These are phyloP conservation scores for Coccomyxa sp. DNA, from an alignment of 139 green algal species.

Conservation along the genomic window DNA sequence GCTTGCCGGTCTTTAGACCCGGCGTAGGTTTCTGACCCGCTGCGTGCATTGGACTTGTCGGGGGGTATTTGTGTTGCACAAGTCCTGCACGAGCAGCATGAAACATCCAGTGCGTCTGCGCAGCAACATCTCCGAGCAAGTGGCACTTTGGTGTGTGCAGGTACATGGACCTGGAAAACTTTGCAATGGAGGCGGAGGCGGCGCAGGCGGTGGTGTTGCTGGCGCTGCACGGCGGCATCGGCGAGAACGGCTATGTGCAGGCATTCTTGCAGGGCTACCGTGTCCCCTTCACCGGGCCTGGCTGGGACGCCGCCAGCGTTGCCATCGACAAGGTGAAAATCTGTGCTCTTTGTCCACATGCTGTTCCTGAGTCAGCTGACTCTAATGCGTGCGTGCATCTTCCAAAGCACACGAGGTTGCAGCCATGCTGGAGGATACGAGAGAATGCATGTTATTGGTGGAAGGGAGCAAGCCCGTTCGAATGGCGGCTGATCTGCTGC, in stretches of 20 bases:
- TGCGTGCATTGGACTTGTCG: too few species aligned
- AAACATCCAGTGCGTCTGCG: too few species aligned
- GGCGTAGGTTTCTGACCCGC: too few species aligned
- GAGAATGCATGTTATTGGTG: not conserved
- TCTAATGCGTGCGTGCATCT: not conserved
- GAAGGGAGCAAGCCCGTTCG: not conserved
- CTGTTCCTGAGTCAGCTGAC: not conserved
- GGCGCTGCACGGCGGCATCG: slow-evolving; percentile 20
- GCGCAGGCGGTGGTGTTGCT: slow-evolving; percentile 43
- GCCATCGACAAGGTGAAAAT: slow-evolving; percentile 23
- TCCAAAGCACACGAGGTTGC: not conserved
- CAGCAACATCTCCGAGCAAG: too few species aligned
- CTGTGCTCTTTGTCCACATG: not conserved
- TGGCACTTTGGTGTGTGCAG: not conserved
- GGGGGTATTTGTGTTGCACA: too few species aligned
- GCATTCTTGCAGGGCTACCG: slow-evolving; percentile 8
- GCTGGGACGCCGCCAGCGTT: not conserved
- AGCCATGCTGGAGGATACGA: not conserved
- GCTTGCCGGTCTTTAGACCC: too few species aligned
- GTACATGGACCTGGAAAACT: slow-evolving; percentile 29
- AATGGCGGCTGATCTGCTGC: not conserved
- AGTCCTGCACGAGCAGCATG: too few species aligned
- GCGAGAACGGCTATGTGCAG: slow-evolving; percentile 33
- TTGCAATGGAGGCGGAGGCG: slow-evolving; percentile 22
- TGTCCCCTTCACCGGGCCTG: slow-evolving; percentile 28